Percentiles rank a stretch among this genome's conserved stretches.
Evolutionary conservation across 345 rosid genomes (phyloP).

Genomic region (Leavenworthia alabamica): DNA sequence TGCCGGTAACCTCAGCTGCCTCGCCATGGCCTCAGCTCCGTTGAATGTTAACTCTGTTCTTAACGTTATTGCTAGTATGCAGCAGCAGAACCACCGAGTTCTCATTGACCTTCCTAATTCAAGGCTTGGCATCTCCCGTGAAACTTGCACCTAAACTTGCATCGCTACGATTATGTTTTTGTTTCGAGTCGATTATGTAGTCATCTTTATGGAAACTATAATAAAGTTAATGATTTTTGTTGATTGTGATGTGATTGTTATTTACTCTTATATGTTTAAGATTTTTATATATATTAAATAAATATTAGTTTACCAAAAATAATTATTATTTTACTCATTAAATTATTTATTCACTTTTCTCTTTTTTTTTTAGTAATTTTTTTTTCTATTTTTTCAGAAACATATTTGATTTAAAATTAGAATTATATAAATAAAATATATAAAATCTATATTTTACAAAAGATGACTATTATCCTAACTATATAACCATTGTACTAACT

Average conservation of each 20-base stretch:
- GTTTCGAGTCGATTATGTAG: not conserved
- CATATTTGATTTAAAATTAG: too few relatives aligned
- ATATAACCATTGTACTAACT: too few relatives aligned
- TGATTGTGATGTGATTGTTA: not conserved
- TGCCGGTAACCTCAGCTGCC: conserved; percentile 62
- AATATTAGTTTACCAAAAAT: too few relatives aligned
- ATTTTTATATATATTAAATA: too few relatives aligned
- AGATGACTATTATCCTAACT: too few relatives aligned
- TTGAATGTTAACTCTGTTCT: conserved; percentile 77
- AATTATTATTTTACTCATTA: too few relatives aligned
- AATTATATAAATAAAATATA: too few relatives aligned
- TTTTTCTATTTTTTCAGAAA: too few relatives aligned
- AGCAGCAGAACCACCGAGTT: conserved; percentile 89
- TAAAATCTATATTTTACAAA: too few relatives aligned
- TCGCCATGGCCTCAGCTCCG: conserved; percentile 90
- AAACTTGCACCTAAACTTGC: conserved; percentile 48
- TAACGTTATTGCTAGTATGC: conserved; percentile 90
- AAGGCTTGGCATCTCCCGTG: conserved; percentile 83
- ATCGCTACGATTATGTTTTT: not conserved
- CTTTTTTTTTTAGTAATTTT: too few relatives aligned
- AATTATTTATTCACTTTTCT: too few relatives aligned
- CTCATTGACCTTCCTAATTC: conserved; percentile 74
- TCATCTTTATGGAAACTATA: not conserved
- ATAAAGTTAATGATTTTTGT: not conserved
- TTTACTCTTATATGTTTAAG: too few relatives aligned